Evolutionary conservation across 2,329 filamentous ascomycete species (phyloP), one percentile per base, ranked within the genome.

Genomic region (Colletotrichum noveboracense): DNA sequence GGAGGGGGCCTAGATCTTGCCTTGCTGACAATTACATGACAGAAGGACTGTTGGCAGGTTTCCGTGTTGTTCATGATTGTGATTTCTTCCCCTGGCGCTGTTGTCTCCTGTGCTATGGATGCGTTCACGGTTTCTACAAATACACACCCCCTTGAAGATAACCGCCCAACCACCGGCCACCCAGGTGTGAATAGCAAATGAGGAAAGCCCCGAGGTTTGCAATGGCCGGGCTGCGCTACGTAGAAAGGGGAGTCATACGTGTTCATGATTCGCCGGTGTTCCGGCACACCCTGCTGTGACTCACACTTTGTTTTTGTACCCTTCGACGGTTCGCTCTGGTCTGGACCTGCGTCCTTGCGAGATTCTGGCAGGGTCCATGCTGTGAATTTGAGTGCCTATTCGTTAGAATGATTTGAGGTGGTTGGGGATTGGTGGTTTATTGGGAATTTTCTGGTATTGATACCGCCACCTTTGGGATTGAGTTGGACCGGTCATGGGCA

Each of bases 21-120:
- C 21, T 26, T 58, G 66, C 66, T 68, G 52, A 68, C 34, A 60
- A 60, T 68, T 60, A 68, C 43, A 5, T 32, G 56, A 60, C 56
- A 30, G 56, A n/a, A 7, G 28, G 28, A n/a, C 58, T 61, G 30
- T 1, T 21, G 26, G 30, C 14, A 32, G 3, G n/a, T 9, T 55
- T 32, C 6, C 34, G 26, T 56, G 10, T 34, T 16, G 28, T 60
- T 26, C 66, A 28, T 7, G 18, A 21, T 60, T 10, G 36, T 60
- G 21, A 16, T 24, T 28, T 7, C 4, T 38, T 60, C 24, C 21
- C 24, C 38, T 52, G 36, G 62, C 1, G 36, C 62, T 52, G 62
- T 32, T 66, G 24, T 66, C 38, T 66, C 62, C n/a, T 26, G 24
- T 12, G 24, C 2, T 30, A 32, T 61, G 26, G 26, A 26, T 26